These are phyloP conservation scores for Lepiota venenata DNA, from an alignment of 768 basidiomycete species.

Conservation along the genomic window DNA sequence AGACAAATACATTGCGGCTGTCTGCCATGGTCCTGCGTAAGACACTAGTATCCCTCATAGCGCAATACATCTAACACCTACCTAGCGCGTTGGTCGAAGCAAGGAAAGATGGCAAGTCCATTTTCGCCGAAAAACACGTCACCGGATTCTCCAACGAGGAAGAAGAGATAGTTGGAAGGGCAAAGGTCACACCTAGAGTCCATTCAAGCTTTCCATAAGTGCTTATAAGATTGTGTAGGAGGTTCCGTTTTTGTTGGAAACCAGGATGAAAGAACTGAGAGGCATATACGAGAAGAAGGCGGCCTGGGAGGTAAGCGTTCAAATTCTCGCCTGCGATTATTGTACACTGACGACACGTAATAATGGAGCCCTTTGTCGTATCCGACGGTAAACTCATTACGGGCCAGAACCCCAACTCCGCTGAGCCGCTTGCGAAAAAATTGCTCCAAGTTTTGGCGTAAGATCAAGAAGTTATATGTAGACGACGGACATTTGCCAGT, in stretches of 20 bases:
- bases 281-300: constrained; percentile 60
- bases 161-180: constrained; percentile 45
- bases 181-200: constrained; percentile 32
- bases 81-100: constrained; percentile 55
- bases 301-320: constrained; percentile 47
- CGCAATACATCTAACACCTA: constrained; percentile 1
- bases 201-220: neutral
- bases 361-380: constrained; percentile 44
- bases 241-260: constrained; percentile 74
- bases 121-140: constrained; percentile 53
- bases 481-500: constrained; percentile 77
- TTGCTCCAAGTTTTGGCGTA: constrained; percentile 10
- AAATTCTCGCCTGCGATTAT: neutral
- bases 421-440: constrained; percentile 23
- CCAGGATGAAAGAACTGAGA: constrained; percentile 59
- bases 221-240: constrained; percentile 25
- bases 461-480: constrained; percentile 43
- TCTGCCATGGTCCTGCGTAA: constrained; percentile 80
- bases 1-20: constrained; percentile 65
- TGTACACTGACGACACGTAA: neutral
- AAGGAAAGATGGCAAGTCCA: constrained; percentile 54
- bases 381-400: constrained; percentile 60
- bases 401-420: constrained; percentile 75
- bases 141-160: constrained; percentile 76
- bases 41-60: constrained; percentile 17